Evolutionary conservation across 2,329 filamentous ascomycete genomes (phyloP).

Genomic region (Aspergillus pseudoglaucus): DNA sequence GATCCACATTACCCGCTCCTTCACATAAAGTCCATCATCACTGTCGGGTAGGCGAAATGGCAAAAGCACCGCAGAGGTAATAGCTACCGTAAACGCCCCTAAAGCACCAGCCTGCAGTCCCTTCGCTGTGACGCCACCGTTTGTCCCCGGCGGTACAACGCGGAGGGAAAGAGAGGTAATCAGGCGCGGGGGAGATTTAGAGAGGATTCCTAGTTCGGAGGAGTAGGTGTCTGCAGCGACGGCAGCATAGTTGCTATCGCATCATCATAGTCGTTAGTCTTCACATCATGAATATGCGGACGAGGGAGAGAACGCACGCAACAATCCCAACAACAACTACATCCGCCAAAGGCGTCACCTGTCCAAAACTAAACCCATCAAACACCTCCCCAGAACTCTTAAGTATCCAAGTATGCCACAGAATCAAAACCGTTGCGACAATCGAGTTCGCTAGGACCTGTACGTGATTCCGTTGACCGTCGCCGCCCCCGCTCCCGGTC

Average conservation of each 20-base stretch:
- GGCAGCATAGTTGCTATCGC: constrained; percentile 68
- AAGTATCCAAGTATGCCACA: constrained; percentile 46
- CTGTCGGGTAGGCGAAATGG: constrained; percentile 54
- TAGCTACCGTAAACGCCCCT: constrained; percentile 64
- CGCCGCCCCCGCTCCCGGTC: constrained; percentile 63
- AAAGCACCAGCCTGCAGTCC: constrained; percentile 68
- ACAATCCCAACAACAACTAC: constrained; percentile 36
- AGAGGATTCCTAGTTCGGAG: constrained; percentile 89
- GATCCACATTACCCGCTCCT: constrained; percentile 44
- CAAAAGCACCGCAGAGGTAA: constrained; percentile 60
- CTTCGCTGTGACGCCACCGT: constrained; percentile 76
- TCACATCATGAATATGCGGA: not conserved
- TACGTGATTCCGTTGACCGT: constrained; percentile 74
- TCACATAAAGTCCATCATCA: constrained; percentile 41
- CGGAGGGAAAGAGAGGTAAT: constrained; percentile 74
- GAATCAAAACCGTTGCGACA: constrained; percentile 61
- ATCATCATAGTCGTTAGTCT: not conserved
- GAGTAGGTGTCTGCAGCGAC: constrained; percentile 91
- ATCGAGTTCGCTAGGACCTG: constrained; percentile 89
- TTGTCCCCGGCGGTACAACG: constrained; percentile 81
- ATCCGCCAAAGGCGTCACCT: constrained; percentile 21
- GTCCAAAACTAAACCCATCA: constrained; percentile 36
- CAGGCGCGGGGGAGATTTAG: constrained; percentile 66
- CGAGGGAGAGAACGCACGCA: constrained; percentile 25
- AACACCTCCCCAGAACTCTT: not conserved